A percentile compares a stretch with the other conserved stretches of the same genome.
phyloP scores from a whole-genome alignment of 192 early-diverging fungal genomes.

The Rhizophagus sp. region DNA sequence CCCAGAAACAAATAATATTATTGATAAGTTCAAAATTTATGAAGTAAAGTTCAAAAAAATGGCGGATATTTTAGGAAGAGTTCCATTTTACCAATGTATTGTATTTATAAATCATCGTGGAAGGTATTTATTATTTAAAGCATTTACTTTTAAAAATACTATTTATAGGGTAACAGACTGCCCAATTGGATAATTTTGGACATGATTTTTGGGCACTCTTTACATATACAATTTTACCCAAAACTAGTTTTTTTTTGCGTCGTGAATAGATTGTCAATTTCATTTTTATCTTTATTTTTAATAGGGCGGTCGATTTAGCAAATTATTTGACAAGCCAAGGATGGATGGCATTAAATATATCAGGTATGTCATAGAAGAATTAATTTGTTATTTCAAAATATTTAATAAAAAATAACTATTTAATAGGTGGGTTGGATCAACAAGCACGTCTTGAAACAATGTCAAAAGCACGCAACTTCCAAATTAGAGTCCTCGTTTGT shows the following conservation, averaged over 20 bases:
- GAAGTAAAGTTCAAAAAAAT: constrained; percentile 51
- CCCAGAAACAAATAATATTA: constrained; percentile 26
- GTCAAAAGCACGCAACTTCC: constrained; percentile 54
- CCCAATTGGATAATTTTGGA: too few relatives aligned
- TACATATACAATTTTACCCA: too few relatives aligned
- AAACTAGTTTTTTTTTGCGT: too few relatives aligned
- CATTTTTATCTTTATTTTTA: not conserved
- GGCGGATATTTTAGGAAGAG: constrained; percentile 43
- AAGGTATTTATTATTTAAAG: constrained; percentile 18
- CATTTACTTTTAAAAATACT: too few relatives aligned
- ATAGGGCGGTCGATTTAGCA: constrained; percentile 48
- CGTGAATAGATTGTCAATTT: not conserved
- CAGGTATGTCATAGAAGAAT: not conserved
- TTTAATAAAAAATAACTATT: not conserved
- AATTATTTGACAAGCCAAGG: constrained; percentile 50
- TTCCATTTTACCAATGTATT: constrained; percentile 63
- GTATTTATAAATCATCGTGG: constrained; percentile 58
- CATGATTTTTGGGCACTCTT: too few relatives aligned
- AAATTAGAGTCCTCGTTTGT: constrained; percentile 56
- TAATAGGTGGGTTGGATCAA: constrained; percentile 45
- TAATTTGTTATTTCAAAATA: not conserved
- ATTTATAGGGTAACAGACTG: too few relatives aligned
- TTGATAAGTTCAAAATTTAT: constrained; percentile 38
- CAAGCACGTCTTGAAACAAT: constrained; percentile 48
- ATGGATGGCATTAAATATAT: constrained; percentile 53